Evolutionary conservation across 495 filamentous ascomycete species (phyloP).

Genomic region (Aspergillus nanangensis): DNA sequence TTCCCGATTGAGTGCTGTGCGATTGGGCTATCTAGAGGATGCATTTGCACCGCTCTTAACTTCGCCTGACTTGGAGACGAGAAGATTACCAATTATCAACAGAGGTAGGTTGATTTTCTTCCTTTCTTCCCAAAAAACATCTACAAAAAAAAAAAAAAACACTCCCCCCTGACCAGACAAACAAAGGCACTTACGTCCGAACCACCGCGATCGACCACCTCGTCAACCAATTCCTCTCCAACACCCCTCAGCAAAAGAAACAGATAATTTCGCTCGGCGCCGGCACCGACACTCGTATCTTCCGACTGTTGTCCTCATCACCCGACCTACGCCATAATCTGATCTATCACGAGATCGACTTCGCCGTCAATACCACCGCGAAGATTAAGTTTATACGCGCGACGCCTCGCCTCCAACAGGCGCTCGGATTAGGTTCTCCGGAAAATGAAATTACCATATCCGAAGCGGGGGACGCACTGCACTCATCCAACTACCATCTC

Average conservation of each 20-base stretch:
- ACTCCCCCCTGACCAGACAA: neutral
- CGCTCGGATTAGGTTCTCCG: constrained; percentile 19
- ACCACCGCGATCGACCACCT: constrained; percentile 82
- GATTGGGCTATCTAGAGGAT: constrained; percentile 82
- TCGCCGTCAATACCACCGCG: constrained; percentile 62
- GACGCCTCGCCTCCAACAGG: constrained; percentile 30
- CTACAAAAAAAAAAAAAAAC: too few relatives aligned
- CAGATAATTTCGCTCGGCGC: constrained; percentile 94
- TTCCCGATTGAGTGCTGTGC: constrained; percentile 82
- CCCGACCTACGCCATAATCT: constrained; percentile 29
- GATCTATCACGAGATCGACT: constrained; percentile 91
- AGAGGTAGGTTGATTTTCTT: constrained; percentile 51
- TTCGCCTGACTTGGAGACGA: constrained; percentile 34
- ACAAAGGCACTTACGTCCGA: constrained; percentile 83
- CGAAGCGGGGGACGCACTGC: constrained; percentile 34
- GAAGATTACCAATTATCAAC: constrained; percentile 86
- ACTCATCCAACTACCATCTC: constrained; percentile 57
- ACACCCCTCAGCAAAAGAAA: constrained; percentile 34
- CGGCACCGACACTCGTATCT: constrained; percentile 85
- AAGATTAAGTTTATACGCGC: constrained; percentile 56
- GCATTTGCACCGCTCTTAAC: constrained; percentile 68
- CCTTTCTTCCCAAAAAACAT: too few relatives aligned
- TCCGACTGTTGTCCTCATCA: constrained; percentile 57
- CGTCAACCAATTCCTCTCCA: constrained; percentile 63
- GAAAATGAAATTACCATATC: constrained; percentile 30